phyloP scores from a whole-genome alignment of 768 basidiomycete species.

The Tylopilus cervinicoccineus region DNA sequence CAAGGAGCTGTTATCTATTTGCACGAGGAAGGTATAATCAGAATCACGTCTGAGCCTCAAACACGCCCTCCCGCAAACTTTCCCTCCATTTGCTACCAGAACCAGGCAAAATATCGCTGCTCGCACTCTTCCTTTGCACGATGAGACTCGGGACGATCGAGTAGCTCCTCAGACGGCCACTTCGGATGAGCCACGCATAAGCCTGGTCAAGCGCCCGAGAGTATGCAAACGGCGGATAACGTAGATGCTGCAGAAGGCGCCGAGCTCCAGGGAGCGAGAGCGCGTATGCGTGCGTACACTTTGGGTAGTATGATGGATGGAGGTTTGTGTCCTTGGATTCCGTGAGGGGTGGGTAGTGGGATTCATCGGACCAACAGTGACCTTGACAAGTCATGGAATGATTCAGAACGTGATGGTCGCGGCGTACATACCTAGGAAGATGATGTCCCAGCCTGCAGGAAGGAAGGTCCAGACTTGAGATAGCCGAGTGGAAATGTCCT shows the following conservation, averaged over 20 bases:
- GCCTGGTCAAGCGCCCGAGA: conserved; percentile 77
- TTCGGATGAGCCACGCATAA: conserved; percentile 60
- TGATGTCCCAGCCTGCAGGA: conserved; percentile 66
- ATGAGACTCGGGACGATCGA: conserved; percentile 67
- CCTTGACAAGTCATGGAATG: conserved; percentile 37
- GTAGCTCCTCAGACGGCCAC: conserved; percentile 51
- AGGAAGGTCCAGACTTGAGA: conserved; percentile 45
- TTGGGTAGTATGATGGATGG: conserved; percentile 57
- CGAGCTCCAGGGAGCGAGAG: conserved; percentile 58
- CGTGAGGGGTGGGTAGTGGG: conserved; percentile 38
- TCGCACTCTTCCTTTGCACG: conserved; percentile 55
- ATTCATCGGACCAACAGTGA: conserved; percentile 78
- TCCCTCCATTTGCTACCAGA: conserved; percentile 58
- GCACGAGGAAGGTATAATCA: no score
- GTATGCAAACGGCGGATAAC: conserved; percentile 66
- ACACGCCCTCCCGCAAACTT: conserved; percentile 43
- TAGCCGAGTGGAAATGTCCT: conserved; percentile 45
- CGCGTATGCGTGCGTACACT: conserved; percentile 73
- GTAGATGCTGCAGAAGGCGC: conserved; percentile 55
- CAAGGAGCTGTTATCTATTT: background rate
- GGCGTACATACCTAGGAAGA: conserved; percentile 55
- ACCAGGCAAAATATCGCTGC: conserved; percentile 51
- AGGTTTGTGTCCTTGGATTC: conserved; percentile 29
- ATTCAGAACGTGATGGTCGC: background rate
- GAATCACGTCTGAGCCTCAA: conserved; percentile 21